Evolutionary conservation across 345 rosid species (phyloP).

Genomic region (Citrus australasica): DNA sequence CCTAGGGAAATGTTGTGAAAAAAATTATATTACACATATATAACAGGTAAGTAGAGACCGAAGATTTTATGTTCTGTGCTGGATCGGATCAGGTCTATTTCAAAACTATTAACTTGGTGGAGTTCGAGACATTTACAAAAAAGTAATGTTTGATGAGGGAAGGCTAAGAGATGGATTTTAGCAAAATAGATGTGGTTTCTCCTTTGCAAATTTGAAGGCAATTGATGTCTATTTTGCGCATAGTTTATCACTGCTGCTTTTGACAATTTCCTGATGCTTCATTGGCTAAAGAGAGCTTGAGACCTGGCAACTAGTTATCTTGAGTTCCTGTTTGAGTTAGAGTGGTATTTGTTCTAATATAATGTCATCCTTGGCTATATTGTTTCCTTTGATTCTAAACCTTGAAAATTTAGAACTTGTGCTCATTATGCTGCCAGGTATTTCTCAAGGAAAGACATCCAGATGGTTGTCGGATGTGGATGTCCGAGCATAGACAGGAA

Average conservation of each 20-base stretch:
- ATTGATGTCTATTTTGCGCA: background rate
- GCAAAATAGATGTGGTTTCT: background rate
- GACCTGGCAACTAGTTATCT: background rate
- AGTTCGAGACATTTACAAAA: too few relatives aligned
- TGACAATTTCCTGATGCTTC: background rate
- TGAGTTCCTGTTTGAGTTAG: background rate
- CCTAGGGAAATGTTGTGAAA: background rate
- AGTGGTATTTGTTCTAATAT: background rate
- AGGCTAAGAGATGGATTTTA: background rate
- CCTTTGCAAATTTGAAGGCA: too few relatives aligned
- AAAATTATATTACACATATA: background rate
- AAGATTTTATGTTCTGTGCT: background rate
- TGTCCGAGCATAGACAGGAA: constrained; percentile 92
- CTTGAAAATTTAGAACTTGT: background rate
- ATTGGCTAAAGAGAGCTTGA: background rate
- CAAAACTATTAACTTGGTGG: background rate
- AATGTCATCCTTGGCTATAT: background rate
- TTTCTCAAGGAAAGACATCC: constrained; percentile 70
- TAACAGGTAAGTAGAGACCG: background rate
- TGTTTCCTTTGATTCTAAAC: background rate
- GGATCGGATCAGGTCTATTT: background rate
- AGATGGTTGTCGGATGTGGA: constrained; percentile 58
- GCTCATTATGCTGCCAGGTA: constrained; percentile 33
- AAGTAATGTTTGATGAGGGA: background rate
- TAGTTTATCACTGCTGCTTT: background rate